phyloP scores from a whole-genome alignment of 2,329 filamentous ascomycete species.

The Ophiostoma angusticollis region DNA sequence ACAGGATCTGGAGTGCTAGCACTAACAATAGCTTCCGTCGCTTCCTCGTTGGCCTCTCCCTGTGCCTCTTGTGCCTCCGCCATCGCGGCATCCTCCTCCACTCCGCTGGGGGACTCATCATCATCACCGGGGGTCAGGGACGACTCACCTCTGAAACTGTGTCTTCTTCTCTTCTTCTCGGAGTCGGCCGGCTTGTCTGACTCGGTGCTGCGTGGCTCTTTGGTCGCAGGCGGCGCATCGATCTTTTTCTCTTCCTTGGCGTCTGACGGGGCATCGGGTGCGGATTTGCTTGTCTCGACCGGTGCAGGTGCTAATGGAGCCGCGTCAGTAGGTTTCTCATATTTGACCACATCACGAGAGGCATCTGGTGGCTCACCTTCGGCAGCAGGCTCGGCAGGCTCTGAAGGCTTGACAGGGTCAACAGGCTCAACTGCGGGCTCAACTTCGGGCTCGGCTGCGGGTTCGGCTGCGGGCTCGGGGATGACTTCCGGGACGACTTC shows the following conservation, averaged over 20 bases:
- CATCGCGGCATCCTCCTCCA: neutral
- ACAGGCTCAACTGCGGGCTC: neutral
- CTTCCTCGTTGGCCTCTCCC: neutral
- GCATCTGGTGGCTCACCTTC: no score
- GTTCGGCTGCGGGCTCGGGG: neutral
- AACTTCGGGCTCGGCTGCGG: neutral
- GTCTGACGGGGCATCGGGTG: no score
- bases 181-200: neutral
- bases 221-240: no score
- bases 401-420: neutral
- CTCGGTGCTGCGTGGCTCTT: neutral
- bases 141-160: conserved; percentile 3
- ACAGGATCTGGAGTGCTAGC: no score
- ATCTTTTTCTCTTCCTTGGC: no score
- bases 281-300: no score
- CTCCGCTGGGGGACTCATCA: neutral
- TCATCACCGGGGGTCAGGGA: neutral
- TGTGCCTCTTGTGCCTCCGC: neutral
- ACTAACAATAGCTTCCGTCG: no score
- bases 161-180: conserved; percentile 3
- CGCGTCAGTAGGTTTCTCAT: no score
- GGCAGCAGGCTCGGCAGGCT: neutral
- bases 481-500: neutral
- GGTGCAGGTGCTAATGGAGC: no score
- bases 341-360: no score